These are phyloP conservation scores for Aphanomyces cochlioides DNA, from an alignment of 352 stramenopile species.

Conservation along the genomic window DNA sequence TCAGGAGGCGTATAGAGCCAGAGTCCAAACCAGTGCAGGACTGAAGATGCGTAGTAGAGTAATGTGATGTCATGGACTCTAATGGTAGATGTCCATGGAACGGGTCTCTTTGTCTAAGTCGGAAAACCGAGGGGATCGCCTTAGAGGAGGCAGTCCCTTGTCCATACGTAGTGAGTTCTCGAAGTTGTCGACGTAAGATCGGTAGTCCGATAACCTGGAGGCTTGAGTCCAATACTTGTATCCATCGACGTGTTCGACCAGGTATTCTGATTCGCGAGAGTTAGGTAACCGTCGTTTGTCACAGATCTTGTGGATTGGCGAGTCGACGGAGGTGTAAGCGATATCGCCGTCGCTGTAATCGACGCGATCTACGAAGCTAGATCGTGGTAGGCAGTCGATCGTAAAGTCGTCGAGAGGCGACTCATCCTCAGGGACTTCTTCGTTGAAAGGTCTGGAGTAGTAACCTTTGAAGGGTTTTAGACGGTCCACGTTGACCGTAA, in stretches of 20 bases:
- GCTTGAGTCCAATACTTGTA: conserved; percentile 3
- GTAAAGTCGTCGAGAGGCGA: not conserved
- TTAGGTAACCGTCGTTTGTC: not conserved
- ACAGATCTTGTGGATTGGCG: not conserved
- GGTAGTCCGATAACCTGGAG: not conserved
- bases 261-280: not conserved
- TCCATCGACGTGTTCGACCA: not conserved
- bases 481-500: conserved; percentile 11
- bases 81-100: too few relatives aligned
- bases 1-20: too few relatives aligned
- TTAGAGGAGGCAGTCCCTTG: not conserved
- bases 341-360: not conserved
- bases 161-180: not conserved
- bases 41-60: too few relatives aligned
- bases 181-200: not conserved
- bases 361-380: not conserved
- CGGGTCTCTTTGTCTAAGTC: not conserved
- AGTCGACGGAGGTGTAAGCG: not conserved
- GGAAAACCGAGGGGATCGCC: not conserved
- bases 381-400: not conserved
- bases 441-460: conserved; percentile 8
- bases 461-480: not conserved
- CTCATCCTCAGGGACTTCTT: not conserved
- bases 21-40: too few relatives aligned
- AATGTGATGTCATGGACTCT: too few relatives aligned